Conservation (phyloP, 1,284 basidiomycete genomes). For the Tilletia horrida region DNA sequence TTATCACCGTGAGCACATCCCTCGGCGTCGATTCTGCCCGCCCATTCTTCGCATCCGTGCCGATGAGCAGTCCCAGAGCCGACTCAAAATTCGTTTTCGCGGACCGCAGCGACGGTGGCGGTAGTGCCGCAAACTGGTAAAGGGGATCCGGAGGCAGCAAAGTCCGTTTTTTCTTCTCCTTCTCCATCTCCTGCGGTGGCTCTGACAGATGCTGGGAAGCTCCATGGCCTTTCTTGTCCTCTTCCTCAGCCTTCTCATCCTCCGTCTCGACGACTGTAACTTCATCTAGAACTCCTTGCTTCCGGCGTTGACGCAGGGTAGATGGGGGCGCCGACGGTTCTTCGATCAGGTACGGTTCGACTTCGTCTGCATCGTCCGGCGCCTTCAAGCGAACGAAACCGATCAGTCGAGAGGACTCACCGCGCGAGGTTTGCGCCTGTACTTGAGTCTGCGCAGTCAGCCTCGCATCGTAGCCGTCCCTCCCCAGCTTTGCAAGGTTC, state of each 20-base stretch:
- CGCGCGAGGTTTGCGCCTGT: not conserved
- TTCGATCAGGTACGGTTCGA: not conserved
- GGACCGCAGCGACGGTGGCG: slow-evolving; percentile 16
- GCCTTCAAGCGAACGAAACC: not conserved
- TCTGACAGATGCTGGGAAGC: not conserved
- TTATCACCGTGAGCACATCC: no score
- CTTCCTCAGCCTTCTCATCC: slow-evolving; percentile 10
- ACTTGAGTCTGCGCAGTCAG: slow-evolving; percentile 13
- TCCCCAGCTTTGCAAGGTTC: slow-evolving; percentile 3
- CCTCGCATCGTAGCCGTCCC: slow-evolving; percentile 17
- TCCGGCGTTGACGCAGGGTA: not conserved
- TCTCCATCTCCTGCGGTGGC: not conserved
- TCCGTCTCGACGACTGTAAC: not conserved
- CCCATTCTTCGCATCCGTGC: not conserved
- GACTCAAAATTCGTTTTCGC: slow-evolving; percentile 14
- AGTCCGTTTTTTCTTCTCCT: slow-evolving; percentile 6
- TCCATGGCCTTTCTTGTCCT: slow-evolving; percentile 13
- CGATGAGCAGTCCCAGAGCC: not conserved
- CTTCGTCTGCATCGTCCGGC: not conserved
- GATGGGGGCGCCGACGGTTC: not conserved
- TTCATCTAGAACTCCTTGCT: not conserved
- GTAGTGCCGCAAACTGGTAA: slow-evolving; percentile 22
- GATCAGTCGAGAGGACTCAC: not conserved
- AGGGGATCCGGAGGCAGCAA: slow-evolving; percentile 19
- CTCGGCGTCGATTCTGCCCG: no score